Conservation (phyloP, 768 basidiomycete species). For the Boletus insuetus region DNA sequence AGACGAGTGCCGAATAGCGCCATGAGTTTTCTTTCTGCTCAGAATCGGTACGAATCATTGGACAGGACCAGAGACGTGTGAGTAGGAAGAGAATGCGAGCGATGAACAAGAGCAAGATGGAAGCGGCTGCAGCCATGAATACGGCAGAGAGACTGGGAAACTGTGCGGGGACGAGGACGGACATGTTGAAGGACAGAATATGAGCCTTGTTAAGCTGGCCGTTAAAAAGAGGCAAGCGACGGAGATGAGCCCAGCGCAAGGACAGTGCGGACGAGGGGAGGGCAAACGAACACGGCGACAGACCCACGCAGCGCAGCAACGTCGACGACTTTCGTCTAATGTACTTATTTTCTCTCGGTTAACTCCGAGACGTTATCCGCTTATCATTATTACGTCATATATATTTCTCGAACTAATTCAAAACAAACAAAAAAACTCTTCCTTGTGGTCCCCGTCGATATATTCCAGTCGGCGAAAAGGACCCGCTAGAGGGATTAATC, state of each 20-base stretch:
- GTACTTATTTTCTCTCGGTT: constrained; percentile 24
- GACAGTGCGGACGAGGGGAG: constrained; percentile 6
- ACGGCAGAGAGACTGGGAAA: constrained; percentile 29
- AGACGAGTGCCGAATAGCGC: background rate
- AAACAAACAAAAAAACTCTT: background rate
- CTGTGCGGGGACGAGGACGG: constrained; percentile 31
- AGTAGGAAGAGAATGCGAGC: constrained; percentile 29
- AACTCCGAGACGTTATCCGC: constrained; percentile 21
- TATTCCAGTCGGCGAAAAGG: background rate
- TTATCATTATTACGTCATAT: constrained; percentile 17
- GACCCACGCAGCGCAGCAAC: constrained; percentile 20
- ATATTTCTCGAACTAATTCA: background rate
- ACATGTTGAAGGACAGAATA: constrained; percentile 18
- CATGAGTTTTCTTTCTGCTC: constrained; percentile 16
- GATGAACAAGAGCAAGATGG: constrained; percentile 27
- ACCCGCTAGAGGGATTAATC: too few species aligned
- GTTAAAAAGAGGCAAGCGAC: constrained; percentile 22
- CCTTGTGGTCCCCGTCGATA: background rate
- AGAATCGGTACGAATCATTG: constrained; percentile 7
- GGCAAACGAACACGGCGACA: constrained; percentile 6
- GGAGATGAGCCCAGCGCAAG: constrained; percentile 26
- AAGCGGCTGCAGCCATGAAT: constrained; percentile 32
- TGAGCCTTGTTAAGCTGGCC: background rate
- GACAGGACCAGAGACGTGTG: constrained; percentile 28
- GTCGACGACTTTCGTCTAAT: background rate